phyloP scores from a whole-genome alignment of 331 rosid species.

The Stylosanthes scabra region DNA sequence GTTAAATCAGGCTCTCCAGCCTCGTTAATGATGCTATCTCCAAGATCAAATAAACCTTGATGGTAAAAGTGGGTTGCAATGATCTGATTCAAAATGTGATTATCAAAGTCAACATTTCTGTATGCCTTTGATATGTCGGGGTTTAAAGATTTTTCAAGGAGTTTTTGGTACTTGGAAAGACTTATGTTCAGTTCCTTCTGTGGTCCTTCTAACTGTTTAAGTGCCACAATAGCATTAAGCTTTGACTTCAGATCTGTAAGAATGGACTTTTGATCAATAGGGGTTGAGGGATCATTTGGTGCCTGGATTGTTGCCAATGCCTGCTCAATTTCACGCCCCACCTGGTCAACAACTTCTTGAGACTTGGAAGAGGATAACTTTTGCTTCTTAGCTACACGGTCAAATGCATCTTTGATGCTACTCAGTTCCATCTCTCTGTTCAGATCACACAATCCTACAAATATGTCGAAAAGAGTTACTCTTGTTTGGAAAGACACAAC shows the following conservation, averaged over 20 bases:
- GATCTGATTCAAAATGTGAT: conserved; percentile 66
- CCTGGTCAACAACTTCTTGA: conserved; percentile 78
- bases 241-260: conserved; percentile 65
- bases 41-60: conserved; percentile 75
- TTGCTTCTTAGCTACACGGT: conserved; percentile 90
- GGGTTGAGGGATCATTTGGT: conserved; percentile 47
- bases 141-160: conserved; percentile 64
- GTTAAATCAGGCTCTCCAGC: conserved; percentile 69
- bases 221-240: conserved; percentile 62
- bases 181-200: conserved; percentile 67
- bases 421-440: conserved; percentile 71
- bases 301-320: conserved; percentile 61
- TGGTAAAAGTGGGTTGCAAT: conserved; percentile 79
- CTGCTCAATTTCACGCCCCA: conserved; percentile 71
- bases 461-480: conserved; percentile 31
- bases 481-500: conserved; percentile 10
- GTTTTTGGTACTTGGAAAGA: conserved; percentile 71
- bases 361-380: conserved; percentile 74
- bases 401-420: conserved; percentile 85
- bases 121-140: conserved; percentile 86
- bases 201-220: conserved; percentile 66
- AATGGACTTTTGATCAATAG: conserved; percentile 62
- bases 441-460: conserved; percentile 51
- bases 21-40: conserved; percentile 71
- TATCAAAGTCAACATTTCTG: conserved; percentile 77